Percentiles rank a stretch among this genome's conserved stretches.
These are phyloP conservation scores for Xanthoconium purpureum DNA, from an alignment of 768 basidiomycete genomes.

Conservation along the genomic window DNA sequence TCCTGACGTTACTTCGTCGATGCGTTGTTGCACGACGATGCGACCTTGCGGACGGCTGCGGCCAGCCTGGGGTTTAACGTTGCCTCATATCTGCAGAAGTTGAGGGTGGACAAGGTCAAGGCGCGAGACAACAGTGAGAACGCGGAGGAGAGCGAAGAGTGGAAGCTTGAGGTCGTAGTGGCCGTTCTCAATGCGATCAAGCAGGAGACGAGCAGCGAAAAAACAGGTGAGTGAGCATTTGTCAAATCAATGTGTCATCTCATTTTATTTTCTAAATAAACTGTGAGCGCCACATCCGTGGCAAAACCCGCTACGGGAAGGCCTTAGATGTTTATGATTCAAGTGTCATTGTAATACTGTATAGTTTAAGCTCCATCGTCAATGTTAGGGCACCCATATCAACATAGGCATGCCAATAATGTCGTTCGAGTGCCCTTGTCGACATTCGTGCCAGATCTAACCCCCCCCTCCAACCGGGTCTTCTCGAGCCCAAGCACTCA, in stretches of 20 bases:
- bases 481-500: too few species aligned
- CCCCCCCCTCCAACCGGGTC: too few species aligned
- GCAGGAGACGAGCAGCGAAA: slow-evolving; percentile 69
- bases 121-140: slow-evolving; percentile 34
- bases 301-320: too few species aligned
- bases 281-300: too few species aligned
- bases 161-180: slow-evolving; percentile 81
- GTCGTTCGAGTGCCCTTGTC: too few species aligned
- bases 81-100: slow-evolving; percentile 62
- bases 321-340: too few species aligned
- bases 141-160: slow-evolving; percentile 65
- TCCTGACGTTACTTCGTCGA: slow-evolving; percentile 64
- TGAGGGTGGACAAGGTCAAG: slow-evolving; percentile 44
- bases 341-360: too few species aligned
- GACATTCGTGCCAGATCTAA: too few species aligned
- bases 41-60: slow-evolving; percentile 67
- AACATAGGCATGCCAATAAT: too few species aligned
- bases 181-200: slow-evolving; percentile 79
- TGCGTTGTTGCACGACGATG: slow-evolving; percentile 66
- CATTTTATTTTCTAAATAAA: too few species aligned
- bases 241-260: background rate
- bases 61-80: slow-evolving; percentile 82
- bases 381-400: too few species aligned
- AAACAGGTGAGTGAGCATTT: slow-evolving; percentile 54
- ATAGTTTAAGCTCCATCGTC: too few species aligned